Conservation (phyloP, 1,139 yeast species). For the Yamadazyma sp. region DNA sequence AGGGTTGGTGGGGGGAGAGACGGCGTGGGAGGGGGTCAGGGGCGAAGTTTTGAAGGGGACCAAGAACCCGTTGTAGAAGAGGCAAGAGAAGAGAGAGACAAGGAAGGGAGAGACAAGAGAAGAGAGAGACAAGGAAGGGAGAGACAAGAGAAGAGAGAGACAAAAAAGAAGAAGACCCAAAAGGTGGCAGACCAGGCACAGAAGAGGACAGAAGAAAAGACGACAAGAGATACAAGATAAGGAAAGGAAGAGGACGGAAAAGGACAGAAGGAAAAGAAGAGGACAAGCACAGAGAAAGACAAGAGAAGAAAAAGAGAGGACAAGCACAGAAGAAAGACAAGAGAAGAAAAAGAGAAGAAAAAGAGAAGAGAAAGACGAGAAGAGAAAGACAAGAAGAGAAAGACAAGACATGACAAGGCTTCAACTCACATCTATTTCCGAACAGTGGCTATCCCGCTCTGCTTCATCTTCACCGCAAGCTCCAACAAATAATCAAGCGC, state of each 20-base stretch:
- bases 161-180: background rate
- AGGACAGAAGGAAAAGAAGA: too few species aligned
- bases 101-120: background rate
- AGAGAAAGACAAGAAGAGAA: background rate
- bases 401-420: too few species aligned
- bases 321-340: background rate
- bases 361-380: background rate
- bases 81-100: background rate
- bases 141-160: background rate
- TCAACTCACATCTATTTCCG: too few species aligned
- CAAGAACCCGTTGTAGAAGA: slow-evolving; percentile 24
- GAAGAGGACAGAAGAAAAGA: background rate
- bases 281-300: background rate
- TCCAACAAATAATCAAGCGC: slow-evolving; percentile 89
- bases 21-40: slow-evolving; percentile 56
- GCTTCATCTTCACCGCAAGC: slow-evolving; percentile 78
- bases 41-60: slow-evolving; percentile 40
- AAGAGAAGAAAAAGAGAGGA: background rate
- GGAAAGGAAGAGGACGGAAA: background rate
- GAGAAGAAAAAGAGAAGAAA: too few species aligned
- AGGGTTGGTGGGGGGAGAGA: slow-evolving; percentile 56
- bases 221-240: background rate
- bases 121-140: background rate
- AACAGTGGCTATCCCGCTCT: slow-evolving; percentile 53
- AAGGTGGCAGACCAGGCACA: slow-evolving; percentile 14